Evolutionary conservation across 768 basidiomycete species (phyloP).

Genomic region (Boletellus ananas): DNA sequence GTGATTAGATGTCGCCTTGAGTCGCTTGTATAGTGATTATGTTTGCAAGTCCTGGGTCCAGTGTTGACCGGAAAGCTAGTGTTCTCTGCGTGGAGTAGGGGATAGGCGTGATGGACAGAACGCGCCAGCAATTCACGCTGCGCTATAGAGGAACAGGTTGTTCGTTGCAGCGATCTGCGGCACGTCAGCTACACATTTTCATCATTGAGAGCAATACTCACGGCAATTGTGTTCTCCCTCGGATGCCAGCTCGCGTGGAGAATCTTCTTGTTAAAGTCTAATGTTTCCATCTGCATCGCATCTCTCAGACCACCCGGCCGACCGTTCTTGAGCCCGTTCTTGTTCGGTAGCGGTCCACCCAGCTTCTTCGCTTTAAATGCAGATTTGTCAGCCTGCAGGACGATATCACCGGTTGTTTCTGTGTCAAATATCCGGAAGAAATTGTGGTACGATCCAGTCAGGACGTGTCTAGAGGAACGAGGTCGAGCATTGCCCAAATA

Average conservation of each 20-base stretch:
- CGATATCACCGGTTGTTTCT: constrained; percentile 81
- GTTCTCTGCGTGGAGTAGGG: constrained; percentile 11
- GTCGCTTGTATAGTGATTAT: constrained; percentile 18
- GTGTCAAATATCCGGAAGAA: constrained; percentile 99
- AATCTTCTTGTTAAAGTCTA: constrained; percentile 98
- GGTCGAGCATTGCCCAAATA: constrained; percentile 6
- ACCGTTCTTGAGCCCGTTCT: constrained; percentile 71
- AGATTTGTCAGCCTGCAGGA: constrained; percentile 97
- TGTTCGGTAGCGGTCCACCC: constrained; percentile 76
- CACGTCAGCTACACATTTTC: constrained; percentile 6
- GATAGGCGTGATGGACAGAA: background rate
- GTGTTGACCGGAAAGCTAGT: constrained; percentile 9
- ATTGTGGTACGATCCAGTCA: constrained; percentile 99
- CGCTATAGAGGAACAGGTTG: constrained; percentile 34
- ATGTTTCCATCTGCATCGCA: constrained; percentile 79
- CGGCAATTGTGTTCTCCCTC: constrained; percentile 95
- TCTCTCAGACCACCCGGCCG: constrained; percentile 70
- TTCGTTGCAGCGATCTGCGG: constrained; percentile 84
- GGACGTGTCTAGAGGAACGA: constrained; percentile 64
- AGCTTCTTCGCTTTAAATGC: constrained; percentile 99
- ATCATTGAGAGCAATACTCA: constrained; percentile 38
- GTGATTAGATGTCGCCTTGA: constrained; percentile 27
- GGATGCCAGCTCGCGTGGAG: constrained; percentile 98
- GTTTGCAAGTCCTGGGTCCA: constrained; percentile 12
- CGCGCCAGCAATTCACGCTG: constrained; percentile 34